Conservation (phyloP, 2,329 filamentous ascomycete species). For the Alternaria arborescens region DNA sequence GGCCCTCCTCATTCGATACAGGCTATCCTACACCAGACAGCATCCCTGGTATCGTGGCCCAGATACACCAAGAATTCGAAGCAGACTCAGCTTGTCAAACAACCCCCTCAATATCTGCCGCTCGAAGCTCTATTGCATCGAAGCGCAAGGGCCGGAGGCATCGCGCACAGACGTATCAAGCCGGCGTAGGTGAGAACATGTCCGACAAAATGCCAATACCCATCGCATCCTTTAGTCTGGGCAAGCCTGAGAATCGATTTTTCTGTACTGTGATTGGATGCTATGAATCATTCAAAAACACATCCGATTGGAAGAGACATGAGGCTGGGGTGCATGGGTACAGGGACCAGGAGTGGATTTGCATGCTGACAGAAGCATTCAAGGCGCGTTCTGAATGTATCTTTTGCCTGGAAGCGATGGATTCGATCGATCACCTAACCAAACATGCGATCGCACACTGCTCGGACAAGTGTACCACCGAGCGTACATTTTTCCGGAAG, state of each 20-base stretch:
- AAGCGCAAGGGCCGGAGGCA: background rate
- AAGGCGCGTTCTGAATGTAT: conserved; percentile 6
- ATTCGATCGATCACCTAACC: conserved; percentile 11
- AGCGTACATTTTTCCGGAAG: conserved; percentile 22
- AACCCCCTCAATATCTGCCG: background rate
- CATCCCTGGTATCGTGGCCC: too few relatives aligned
- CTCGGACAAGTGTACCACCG: background rate
- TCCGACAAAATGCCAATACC: background rate
- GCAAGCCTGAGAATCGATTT: too few relatives aligned
- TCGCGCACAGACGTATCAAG: background rate
- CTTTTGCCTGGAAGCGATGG: conserved; percentile 17
- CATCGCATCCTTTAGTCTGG: background rate
- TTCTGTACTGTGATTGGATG: too few relatives aligned
- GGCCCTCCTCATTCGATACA: background rate
- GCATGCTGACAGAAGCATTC: conserved; percentile 15
- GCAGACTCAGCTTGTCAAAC: background rate
- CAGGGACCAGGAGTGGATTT: conserved; percentile 18
- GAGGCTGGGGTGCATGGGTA: conserved; percentile 19
- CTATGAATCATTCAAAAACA: conserved; percentile 13
- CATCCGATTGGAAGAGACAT: conserved; percentile 24
- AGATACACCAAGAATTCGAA: background rate
- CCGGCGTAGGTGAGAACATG: background rate
- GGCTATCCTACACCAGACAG: background rate
- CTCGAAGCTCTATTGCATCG: too few relatives aligned
- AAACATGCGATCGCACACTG: conserved; percentile 17